phyloP scores from a whole-genome alignment of 2,329 filamentous ascomycete species.

The Dichotomopilus funicola region DNA sequence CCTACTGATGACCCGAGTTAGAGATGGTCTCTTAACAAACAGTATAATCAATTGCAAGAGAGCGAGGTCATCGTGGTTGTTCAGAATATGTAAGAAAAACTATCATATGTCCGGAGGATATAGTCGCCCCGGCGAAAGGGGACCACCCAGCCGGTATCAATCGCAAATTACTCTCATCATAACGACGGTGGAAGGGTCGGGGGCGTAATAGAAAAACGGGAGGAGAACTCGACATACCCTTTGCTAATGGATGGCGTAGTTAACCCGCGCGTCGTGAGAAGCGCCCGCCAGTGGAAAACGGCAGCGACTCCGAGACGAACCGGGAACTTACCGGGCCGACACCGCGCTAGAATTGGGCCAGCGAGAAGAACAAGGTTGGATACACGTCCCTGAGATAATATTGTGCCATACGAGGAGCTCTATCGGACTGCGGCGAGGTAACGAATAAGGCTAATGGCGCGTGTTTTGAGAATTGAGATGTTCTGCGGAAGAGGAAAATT shows the following conservation, averaged over 20 bases:
- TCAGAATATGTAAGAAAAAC: constrained; percentile 97
- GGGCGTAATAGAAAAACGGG: background rate
- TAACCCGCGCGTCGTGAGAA: background rate
- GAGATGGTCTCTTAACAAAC: background rate
- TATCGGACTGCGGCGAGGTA: too few relatives aligned
- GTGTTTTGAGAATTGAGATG: background rate
- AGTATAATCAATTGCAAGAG: background rate
- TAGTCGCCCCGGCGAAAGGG: constrained; percentile 73
- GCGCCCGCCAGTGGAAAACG: too few relatives aligned
- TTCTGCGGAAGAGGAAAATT: constrained; percentile 3
- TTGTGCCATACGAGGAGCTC: too few relatives aligned
- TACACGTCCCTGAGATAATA: too few relatives aligned
- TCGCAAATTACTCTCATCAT: constrained; percentile 96
- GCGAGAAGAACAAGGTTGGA: too few relatives aligned
- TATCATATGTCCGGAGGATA: constrained; percentile 70
- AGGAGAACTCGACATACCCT: constrained; percentile 6
- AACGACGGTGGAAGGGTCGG: constrained; percentile 6
- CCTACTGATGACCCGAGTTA: too few relatives aligned
- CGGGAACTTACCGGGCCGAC: too few relatives aligned
- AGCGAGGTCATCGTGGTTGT: constrained; percentile 3
- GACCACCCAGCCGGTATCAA: constrained; percentile 70
- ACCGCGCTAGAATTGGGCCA: too few relatives aligned
- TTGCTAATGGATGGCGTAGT: background rate
- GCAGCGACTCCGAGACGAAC: too few relatives aligned
- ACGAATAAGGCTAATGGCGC: too few relatives aligned